Base-by-base conservation (phyloP, 2,329 filamentous ascomycete genomes). In the Cadophora gregata region DNA sequence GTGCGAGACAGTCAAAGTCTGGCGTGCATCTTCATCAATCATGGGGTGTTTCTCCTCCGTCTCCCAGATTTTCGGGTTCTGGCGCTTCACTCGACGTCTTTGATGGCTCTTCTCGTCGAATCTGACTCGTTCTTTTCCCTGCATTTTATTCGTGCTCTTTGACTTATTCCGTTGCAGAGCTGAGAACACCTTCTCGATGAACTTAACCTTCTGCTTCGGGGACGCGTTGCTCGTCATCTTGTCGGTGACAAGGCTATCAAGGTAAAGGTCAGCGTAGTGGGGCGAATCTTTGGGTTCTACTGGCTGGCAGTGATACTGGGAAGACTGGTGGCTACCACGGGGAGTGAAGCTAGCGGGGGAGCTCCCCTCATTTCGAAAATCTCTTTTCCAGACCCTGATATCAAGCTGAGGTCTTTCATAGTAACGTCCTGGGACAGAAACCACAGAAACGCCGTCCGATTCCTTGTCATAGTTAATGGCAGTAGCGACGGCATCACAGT, bases 401-500 rank as follows among this genome's bases (percentile, higher is more conserved):
- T 63, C 61, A 14, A 56, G 36, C 21, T 33, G 25, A 16, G 62
- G 67, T 33, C 62, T 36, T n/a, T 65, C 16, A 14, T 29, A 16
- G 24, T 59, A 16, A 7, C 53, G 53, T 56, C 48, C 56, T 14
- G 27, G 19, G 16, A 67, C 4, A 21, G 62, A 64, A 4, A 63
- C 61, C 10, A 63, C 8, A 16, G 65, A 66, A 14, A 10, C 36
- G 16, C 51, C 33, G 19, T 63, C 47, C 3, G 10, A 48, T 8
- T 65, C 59, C n/a, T 25, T 25, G 10, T 61, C n/a, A 6, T 56
- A 6, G 8, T 31, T 14, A 10, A n/a, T 38, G 27, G 31, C 36
- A 10, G 59, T 25, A 33, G 29, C 14, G 16, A n/a, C 47, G 16
- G 24, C 47, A 16, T 64, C 53, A 33, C 59, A 63, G 1, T 51